A percentile compares a stretch with the other conserved stretches of the same genome.
Conservation (phyloP, 805 yeast genomes). For the Lachancea quebecensis region DNA sequence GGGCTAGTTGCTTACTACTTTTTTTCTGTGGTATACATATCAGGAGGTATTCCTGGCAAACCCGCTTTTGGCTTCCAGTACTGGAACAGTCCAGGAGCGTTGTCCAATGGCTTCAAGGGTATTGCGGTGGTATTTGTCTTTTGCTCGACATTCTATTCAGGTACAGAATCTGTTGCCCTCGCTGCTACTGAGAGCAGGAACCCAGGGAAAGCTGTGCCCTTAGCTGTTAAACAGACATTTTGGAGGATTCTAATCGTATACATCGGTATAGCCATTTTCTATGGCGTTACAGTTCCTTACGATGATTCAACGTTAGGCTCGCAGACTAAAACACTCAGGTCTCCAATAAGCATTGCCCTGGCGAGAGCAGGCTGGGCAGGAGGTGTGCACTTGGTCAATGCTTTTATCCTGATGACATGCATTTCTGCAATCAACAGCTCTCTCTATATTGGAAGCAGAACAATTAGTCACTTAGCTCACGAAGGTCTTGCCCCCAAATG, state of each 20-base stretch:
- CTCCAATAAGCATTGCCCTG: conserved; percentile 53
- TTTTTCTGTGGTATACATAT: conserved; percentile 47
- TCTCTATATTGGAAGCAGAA: conserved; percentile 43
- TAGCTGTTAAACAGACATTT: conserved; percentile 40
- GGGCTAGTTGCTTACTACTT: conserved; percentile 56
- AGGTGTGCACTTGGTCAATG: conserved; percentile 49
- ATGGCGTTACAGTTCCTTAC: conserved; percentile 50
- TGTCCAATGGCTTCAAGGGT: conserved; percentile 35
- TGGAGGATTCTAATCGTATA: conserved; percentile 51
- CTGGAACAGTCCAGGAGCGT: conserved; percentile 40
- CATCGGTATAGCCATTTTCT: conserved; percentile 43
- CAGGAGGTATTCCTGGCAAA: conserved; percentile 47
- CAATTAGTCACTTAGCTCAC: conserved; percentile 41
- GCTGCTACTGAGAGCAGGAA: conserved; percentile 46
- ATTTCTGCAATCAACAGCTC: conserved; percentile 36
- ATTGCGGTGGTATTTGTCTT: conserved; percentile 52
- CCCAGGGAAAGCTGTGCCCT: conserved; percentile 49
- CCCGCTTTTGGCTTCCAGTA: conserved; percentile 30
- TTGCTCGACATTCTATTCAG: conserved; percentile 51
- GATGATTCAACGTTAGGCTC: conserved; percentile 41
- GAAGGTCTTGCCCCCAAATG: conserved; percentile 44
- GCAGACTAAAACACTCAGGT: conserved; percentile 44
- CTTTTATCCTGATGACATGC: conserved; percentile 51
- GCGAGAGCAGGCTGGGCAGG: conserved; percentile 49
- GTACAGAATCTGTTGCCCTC: conserved; percentile 51